Percentiles rank a stretch among this genome's conserved stretches.
These are phyloP conservation scores for Cercospora sojina DNA, from an alignment of 2,329 filamentous ascomycete species.

Conservation along the genomic window DNA sequence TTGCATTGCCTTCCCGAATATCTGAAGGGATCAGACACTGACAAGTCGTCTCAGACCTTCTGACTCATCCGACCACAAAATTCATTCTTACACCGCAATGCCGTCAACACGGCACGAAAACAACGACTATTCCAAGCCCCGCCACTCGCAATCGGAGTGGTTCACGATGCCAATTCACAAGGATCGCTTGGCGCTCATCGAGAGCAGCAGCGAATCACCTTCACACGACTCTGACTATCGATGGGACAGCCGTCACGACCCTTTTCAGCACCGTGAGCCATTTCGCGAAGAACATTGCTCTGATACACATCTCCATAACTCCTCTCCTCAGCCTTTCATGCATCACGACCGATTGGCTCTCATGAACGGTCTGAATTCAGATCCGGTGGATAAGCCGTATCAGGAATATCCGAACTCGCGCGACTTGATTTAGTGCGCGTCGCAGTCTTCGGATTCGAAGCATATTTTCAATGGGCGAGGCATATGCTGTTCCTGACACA, in stretches of 20 bases:
- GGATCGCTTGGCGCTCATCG: neutral
- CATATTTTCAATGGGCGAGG: neutral
- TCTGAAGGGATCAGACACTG: neutral
- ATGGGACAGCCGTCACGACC: neutral
- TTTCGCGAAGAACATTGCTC: neutral
- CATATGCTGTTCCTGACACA: neutral
- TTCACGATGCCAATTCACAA: neutral
- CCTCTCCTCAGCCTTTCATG: neutral
- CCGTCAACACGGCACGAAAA: neutral
- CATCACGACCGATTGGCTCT: constrained; percentile 2
- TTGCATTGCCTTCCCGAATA: neutral
- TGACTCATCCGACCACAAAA: neutral
- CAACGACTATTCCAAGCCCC: neutral
- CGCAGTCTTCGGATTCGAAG: neutral
- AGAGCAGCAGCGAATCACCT: neutral
- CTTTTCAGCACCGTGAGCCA: neutral
- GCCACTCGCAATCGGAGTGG: neutral
- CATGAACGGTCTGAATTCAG: neutral
- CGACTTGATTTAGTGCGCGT: neutral
- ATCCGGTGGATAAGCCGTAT: neutral
- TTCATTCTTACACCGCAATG: neutral
- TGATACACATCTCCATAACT: neutral
- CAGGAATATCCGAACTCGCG: neutral
- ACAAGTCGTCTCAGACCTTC: neutral
- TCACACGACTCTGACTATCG: neutral